Conservation (phyloP, 2,329 filamentous ascomycete genomes). For the Cordyceps tenuipes region DNA sequence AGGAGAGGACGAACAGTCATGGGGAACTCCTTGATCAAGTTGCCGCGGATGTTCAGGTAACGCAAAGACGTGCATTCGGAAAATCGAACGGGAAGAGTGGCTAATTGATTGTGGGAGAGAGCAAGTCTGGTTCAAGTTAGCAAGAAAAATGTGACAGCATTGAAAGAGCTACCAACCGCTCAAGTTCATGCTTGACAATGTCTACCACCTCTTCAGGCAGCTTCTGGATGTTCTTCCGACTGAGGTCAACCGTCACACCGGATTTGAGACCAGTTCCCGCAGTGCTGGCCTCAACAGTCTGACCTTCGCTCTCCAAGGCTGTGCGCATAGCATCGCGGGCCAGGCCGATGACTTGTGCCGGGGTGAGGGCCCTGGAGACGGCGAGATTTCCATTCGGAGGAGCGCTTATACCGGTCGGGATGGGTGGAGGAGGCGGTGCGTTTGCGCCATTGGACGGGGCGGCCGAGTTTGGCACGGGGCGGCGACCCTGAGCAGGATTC, state of each 20-base stretch:
- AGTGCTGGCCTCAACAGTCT: slow-evolving; percentile 51
- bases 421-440: slow-evolving; percentile 36
- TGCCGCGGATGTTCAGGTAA: slow-evolving; percentile 74
- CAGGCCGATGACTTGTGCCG: slow-evolving; percentile 56
- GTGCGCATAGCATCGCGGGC: slow-evolving; percentile 59
- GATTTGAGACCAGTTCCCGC: slow-evolving; percentile 52
- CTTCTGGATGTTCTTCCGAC: slow-evolving; percentile 63
- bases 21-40: slow-evolving; percentile 58
- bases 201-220: slow-evolving; percentile 67
- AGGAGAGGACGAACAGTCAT: slow-evolving; percentile 36
- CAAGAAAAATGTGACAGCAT: background rate
- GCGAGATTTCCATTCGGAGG: slow-evolving; percentile 40
- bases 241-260: slow-evolving; percentile 71
- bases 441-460: slow-evolving; percentile 33
- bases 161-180: slow-evolving; percentile 44
- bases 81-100: slow-evolving; percentile 61
- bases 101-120: slow-evolving; percentile 70
- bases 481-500: slow-evolving; percentile 30
- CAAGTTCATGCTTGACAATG: slow-evolving; percentile 64
- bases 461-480: slow-evolving; percentile 30
- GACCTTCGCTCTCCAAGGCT: slow-evolving; percentile 58
- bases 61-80: slow-evolving; percentile 69
- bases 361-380: slow-evolving; percentile 44
- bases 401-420: slow-evolving; percentile 39
- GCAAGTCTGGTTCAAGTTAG: slow-evolving; percentile 44